Conservation (phyloP, 306 rosid species). For the Vigna reflexopilosa region DNA sequence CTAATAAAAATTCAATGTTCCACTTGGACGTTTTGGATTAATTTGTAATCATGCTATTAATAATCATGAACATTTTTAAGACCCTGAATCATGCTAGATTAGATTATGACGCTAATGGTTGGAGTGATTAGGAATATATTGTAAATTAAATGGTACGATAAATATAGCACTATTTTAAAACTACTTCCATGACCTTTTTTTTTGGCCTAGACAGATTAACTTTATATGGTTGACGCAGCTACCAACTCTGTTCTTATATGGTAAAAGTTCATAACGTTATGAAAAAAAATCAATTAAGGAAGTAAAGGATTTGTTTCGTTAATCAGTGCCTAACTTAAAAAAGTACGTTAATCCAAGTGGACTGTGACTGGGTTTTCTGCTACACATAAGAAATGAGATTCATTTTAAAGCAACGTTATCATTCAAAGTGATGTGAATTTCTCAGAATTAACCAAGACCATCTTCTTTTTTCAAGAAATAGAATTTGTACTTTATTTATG, state of each 20-base stretch:
- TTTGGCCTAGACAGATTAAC: neutral
- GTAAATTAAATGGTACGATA: neutral
- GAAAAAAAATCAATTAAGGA: neutral
- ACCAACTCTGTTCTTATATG: constrained; percentile 8
- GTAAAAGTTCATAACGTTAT: neutral
- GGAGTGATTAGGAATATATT: constrained; percentile 22
- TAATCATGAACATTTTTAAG: neutral
- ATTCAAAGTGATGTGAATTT: too few relatives aligned
- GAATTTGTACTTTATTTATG: neutral
- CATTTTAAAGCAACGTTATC: too few relatives aligned
- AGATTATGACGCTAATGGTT: neutral
- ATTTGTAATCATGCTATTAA: neutral
- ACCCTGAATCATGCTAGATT: neutral
- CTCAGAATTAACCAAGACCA: neutral
- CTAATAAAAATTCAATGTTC: neutral
- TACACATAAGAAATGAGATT: too few relatives aligned
- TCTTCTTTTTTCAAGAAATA: neutral
- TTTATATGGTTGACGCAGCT: constrained; percentile 32
- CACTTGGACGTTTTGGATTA: neutral
- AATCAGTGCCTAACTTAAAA: too few relatives aligned
- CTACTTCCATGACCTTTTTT: constrained; percentile 8
- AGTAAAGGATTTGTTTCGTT: too few relatives aligned
- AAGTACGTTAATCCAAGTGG: too few relatives aligned
- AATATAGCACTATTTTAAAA: constrained; percentile 6
- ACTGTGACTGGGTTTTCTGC: too few relatives aligned